phyloP scores from a whole-genome alignment of 768 basidiomycete species.

The Kwoniella newhampshirensis region DNA sequence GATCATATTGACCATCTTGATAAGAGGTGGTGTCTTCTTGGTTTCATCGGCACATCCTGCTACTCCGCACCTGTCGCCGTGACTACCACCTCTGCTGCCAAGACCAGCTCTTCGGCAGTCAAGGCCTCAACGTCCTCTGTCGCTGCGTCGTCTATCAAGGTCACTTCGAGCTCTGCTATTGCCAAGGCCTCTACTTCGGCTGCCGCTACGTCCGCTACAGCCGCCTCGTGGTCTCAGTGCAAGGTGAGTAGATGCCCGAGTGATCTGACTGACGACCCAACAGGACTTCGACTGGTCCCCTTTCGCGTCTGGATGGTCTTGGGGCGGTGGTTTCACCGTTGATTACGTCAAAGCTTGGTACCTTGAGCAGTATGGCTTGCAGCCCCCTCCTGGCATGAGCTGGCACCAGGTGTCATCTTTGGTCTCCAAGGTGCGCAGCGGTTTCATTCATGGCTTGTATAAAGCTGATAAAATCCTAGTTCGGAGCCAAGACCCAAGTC shows the following conservation, averaged over 20 bases:
- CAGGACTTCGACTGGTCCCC: conserved; percentile 22
- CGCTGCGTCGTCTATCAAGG: conserved; percentile 12
- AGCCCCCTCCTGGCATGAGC: conserved; percentile 20
- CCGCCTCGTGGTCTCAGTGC: conserved; percentile 19
- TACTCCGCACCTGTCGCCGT: conserved; percentile 3
- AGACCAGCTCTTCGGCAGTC: conserved; percentile 2
- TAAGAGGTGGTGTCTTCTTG: conserved; percentile 26
- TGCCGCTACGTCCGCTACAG: conserved; percentile 12
- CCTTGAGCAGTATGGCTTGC: conserved; percentile 20
- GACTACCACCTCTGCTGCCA: neutral
- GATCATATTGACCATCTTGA: conserved; percentile 15
- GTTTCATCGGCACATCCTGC: conserved; percentile 21
- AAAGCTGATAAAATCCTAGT: neutral
- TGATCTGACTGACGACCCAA: neutral
- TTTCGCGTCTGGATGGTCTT: conserved; percentile 18
- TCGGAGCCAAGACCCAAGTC: conserved; percentile 11
- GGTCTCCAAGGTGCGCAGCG: conserved; percentile 7
- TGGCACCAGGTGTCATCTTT: conserved; percentile 27
- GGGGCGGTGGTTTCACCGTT: conserved; percentile 18
- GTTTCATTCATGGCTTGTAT: neutral
- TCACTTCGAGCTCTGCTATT: conserved; percentile 8
- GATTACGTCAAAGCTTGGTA: conserved; percentile 28
- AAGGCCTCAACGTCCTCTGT: conserved; percentile 7
- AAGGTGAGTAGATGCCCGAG: neutral
- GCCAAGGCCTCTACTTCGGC: conserved; percentile 6